phyloP scores from a whole-genome alignment of 768 basidiomycete species.

The Boletus huronensis region DNA sequence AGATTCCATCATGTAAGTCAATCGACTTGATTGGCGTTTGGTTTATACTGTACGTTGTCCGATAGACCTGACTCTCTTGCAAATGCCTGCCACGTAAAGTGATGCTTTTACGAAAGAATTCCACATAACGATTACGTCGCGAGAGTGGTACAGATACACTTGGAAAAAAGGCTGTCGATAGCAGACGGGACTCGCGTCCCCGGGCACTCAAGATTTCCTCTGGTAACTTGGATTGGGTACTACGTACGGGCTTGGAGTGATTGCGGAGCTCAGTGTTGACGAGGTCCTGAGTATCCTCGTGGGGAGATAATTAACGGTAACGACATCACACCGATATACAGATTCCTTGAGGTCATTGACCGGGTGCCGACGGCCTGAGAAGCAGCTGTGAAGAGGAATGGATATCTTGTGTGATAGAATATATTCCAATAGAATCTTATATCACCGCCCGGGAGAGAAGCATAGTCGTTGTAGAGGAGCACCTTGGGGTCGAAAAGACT shows the following conservation, averaged over 20 bases:
- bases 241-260: conserved; percentile 48
- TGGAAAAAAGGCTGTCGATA: not conserved
- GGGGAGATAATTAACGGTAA: conserved; percentile 83
- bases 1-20: not conserved
- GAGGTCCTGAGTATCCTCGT: conserved; percentile 76
- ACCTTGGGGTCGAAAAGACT: conserved; percentile 84
- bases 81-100: not conserved
- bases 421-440: not conserved
- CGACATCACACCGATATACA: conserved; percentile 62
- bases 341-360: conserved; percentile 71
- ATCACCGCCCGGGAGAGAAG: conserved; percentile 58
- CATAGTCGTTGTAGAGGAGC: conserved; percentile 84
- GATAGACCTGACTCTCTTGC: not conserved
- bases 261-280: conserved; percentile 76
- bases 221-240: not conserved
- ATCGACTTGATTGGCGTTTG: not conserved
- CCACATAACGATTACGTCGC: not conserved
- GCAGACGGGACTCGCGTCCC: not conserved
- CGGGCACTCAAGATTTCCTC: not conserved
- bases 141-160: not conserved
- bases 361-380: conserved; percentile 64
- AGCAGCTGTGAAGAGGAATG: conserved; percentile 40
- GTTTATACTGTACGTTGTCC: not conserved
- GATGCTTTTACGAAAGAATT: not conserved
- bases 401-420: not conserved